Evolutionary conservation across 768 basidiomycete genomes (phyloP).

Genomic region (Boletus tomentosulus): DNA sequence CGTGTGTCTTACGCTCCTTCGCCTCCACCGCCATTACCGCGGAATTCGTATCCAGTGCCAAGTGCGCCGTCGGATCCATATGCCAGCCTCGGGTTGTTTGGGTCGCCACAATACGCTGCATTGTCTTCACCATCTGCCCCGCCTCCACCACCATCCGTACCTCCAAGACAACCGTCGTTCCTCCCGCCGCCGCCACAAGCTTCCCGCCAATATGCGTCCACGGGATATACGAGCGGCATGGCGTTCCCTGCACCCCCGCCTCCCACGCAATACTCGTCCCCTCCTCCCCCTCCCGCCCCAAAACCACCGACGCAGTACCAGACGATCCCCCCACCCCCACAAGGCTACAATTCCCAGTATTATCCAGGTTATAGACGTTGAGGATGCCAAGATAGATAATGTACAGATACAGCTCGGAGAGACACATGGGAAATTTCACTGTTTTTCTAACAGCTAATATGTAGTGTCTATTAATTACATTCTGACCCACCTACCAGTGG

Average conservation of each 20-base stretch:
- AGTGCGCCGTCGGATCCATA: conserved; percentile 34
- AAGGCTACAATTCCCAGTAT: conserved; percentile 26
- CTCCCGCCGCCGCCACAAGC: conserved; percentile 19
- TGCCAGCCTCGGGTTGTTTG: conserved; percentile 28
- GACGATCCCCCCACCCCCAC: conserved; percentile 27
- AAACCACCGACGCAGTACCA: conserved; percentile 27
- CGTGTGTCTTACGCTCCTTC: conserved; percentile 15
- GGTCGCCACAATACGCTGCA: conserved; percentile 12
- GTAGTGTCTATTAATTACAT: no score
- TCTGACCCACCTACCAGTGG: no score
- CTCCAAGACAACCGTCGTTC: conserved; percentile 24
- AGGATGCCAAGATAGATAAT: neutral
- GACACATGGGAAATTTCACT: neutral
- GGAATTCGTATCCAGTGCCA: conserved; percentile 20
- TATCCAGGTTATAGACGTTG: conserved; percentile 32
- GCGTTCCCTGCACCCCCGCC: conserved; percentile 28
- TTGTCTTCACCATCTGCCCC: conserved; percentile 4
- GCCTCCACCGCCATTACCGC: conserved; percentile 26
- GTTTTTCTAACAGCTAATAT: neutral
- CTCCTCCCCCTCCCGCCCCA: conserved; percentile 7
- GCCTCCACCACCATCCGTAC: conserved; percentile 13
- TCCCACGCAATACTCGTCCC: conserved; percentile 23
- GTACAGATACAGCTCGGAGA: neutral
- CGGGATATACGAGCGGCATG: conserved; percentile 12
- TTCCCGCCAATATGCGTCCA: conserved; percentile 16